Conservation (phyloP, 2,329 filamentous ascomycete genomes). For the Magnaporthiopsis poae region DNA sequence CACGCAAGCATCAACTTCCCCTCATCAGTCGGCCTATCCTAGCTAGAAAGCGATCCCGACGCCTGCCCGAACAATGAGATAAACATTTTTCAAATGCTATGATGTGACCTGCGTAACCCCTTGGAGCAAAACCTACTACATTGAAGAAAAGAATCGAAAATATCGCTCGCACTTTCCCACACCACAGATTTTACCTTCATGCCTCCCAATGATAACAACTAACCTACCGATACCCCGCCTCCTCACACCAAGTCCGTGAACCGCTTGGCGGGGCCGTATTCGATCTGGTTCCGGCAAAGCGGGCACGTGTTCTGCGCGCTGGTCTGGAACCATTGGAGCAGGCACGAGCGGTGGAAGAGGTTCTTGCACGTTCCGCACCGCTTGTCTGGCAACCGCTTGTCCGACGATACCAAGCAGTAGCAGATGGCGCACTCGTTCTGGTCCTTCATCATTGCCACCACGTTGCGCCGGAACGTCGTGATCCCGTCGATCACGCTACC, state of each 20-base stretch:
- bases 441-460: constrained; percentile 78
- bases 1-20: too few relatives aligned
- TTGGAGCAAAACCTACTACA: too few relatives aligned
- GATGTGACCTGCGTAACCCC: too few relatives aligned
- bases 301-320: constrained; percentile 89
- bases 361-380: constrained; percentile 87
- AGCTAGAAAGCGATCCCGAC: too few relatives aligned
- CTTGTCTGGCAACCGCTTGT: constrained; percentile 87
- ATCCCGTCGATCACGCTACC: constrained; percentile 82
- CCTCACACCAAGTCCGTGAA: not conserved
- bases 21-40: too few relatives aligned
- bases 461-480: constrained; percentile 74
- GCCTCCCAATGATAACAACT: too few relatives aligned
- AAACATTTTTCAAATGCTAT: too few relatives aligned
- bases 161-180: too few relatives aligned
- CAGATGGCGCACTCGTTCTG: constrained; percentile 95
- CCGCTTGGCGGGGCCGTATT: constrained; percentile 28
- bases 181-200: too few relatives aligned
- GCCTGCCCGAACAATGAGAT: too few relatives aligned
- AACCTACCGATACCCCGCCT: too few relatives aligned
- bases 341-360: constrained; percentile 76
- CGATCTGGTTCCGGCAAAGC: constrained; percentile 81
- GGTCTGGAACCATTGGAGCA: constrained; percentile 95
- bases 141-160: too few relatives aligned
- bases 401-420: constrained; percentile 83